phyloP scores from a whole-genome alignment of 345 rosid species.

The Eucalyptus tenuipes region DNA sequence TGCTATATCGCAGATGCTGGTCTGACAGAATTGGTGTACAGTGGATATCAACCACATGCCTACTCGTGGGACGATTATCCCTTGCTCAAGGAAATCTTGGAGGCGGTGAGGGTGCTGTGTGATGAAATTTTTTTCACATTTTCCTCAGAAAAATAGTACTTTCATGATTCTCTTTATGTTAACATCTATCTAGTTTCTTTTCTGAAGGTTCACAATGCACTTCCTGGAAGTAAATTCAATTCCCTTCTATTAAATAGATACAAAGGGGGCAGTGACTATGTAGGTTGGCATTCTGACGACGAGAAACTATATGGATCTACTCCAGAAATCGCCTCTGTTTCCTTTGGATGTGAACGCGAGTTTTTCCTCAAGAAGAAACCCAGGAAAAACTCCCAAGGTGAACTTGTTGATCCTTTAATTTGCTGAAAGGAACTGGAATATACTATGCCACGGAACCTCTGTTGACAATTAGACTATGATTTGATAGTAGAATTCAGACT shows the following conservation, averaged over 20 bases:
- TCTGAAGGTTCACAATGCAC: constrained; percentile 52
- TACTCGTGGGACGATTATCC: constrained; percentile 82
- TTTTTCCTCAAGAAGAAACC: constrained; percentile 68
- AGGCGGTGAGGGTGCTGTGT: constrained; percentile 30
- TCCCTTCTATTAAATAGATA: constrained; percentile 80
- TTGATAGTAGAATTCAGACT: neutral
- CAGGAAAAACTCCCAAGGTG: constrained; percentile 39
- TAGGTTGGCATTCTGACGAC: constrained; percentile 91
- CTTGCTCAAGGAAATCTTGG: constrained; percentile 60
- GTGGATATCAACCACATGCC: constrained; percentile 65
- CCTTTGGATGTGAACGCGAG: constrained; percentile 87
- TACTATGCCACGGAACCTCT: neutral
- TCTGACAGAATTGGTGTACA: constrained; percentile 48
- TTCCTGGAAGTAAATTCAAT: constrained; percentile 85
- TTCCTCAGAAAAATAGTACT: neutral
- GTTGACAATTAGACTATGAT: neutral
- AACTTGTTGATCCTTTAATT: neutral
- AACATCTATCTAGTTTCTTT: neutral
- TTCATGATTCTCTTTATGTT: neutral
- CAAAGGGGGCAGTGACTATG: constrained; percentile 71
- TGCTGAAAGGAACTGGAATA: neutral
- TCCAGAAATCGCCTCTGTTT: constrained; percentile 77
- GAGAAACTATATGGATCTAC: constrained; percentile 89
- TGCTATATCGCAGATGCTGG: constrained; percentile 65
- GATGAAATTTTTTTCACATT: neutral